These are phyloP conservation scores for Calamus simplicifolius DNA, from an alignment of 176 grass and related monocot genomes.

Conservation along the genomic window DNA sequence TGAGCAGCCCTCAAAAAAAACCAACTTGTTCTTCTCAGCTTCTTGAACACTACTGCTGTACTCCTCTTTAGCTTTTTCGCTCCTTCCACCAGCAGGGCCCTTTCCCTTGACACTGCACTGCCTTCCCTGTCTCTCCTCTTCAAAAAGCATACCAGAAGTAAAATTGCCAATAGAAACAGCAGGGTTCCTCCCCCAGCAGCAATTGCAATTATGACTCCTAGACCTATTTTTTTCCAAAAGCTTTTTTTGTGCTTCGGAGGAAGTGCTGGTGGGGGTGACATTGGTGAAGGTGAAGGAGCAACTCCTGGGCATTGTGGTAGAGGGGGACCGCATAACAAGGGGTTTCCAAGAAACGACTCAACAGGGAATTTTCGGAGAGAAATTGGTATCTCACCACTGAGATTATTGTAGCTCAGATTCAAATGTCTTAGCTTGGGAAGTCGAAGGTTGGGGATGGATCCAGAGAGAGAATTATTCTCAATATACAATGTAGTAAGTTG, in stretches of 20 bases:
- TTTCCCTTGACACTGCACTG: slow-evolving; percentile 56
- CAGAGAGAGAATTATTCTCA: slow-evolving; percentile 93
- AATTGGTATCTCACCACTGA: slow-evolving; percentile 72
- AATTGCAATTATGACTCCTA: slow-evolving; percentile 50
- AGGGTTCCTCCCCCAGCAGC: slow-evolving; percentile 44
- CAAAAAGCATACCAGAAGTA: slow-evolving; percentile 60
- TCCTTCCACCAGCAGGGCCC: slow-evolving; percentile 41
- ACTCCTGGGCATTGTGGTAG: slow-evolving; percentile 44
- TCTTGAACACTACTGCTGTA: slow-evolving; percentile 91
- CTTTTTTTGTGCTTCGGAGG: slow-evolving; percentile 37
- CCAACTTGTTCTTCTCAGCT: slow-evolving; percentile 83
- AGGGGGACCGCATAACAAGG: slow-evolving; percentile 70
- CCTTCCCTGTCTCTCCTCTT: slow-evolving; percentile 47
- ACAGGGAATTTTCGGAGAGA: slow-evolving; percentile 62
- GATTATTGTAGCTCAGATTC: slow-evolving; percentile 95
- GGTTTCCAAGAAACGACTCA: slow-evolving; percentile 76
- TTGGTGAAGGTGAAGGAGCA: slow-evolving; percentile 57
- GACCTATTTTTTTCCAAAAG: slow-evolving; percentile 67
- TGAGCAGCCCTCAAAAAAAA: slow-evolving; percentile 82
- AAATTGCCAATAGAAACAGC: slow-evolving; percentile 52
- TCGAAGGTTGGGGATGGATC: slow-evolving; percentile 62
- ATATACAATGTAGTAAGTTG: slow-evolving; percentile 70
- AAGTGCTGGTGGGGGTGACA: slow-evolving; percentile 20
- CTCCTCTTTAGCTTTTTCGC: slow-evolving; percentile 76
- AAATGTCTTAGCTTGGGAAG: slow-evolving; percentile 74